phyloP scores from a whole-genome alignment of 768 basidiomycete genomes.

The Phylloporus arenicola region DNA sequence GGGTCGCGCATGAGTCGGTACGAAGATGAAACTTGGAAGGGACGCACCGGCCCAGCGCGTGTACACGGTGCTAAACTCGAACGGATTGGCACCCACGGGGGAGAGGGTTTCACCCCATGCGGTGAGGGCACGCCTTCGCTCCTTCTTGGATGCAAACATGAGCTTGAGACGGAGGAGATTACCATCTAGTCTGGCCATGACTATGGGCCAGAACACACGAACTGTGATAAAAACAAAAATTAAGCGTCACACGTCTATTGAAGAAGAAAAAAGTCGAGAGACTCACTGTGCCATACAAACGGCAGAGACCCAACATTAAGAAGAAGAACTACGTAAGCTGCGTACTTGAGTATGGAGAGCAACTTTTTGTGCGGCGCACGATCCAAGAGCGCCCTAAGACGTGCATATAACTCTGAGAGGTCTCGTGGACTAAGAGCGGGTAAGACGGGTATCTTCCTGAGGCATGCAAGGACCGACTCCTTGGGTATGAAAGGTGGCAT shows the following conservation, averaged over 20 bases:
- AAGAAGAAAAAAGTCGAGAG: not conserved
- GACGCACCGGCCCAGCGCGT: constrained; percentile 50
- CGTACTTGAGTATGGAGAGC: constrained; percentile 16
- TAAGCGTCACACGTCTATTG: not conserved
- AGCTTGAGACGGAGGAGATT: constrained; percentile 32
- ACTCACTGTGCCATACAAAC: constrained; percentile 64
- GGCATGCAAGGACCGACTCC: not conserved
- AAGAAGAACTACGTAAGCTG: constrained; percentile 41
- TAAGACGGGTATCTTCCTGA: constrained; percentile 15
- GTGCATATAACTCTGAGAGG: constrained; percentile 1
- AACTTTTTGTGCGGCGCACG: constrained; percentile 2
- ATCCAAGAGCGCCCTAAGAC: constrained; percentile 2
- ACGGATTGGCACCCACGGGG: constrained; percentile 54
- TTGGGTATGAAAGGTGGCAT: constrained; percentile 11
- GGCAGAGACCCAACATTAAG: constrained; percentile 60
- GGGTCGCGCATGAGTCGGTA: not conserved
- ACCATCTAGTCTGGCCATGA: constrained; percentile 32
- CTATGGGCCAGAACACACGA: constrained; percentile 49
- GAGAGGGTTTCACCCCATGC: constrained; percentile 45
- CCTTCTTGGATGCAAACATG: constrained; percentile 33
- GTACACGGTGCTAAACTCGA: constrained; percentile 39
- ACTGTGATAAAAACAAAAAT: no score
- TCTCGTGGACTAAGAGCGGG: not conserved
- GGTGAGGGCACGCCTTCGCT: constrained; percentile 31
- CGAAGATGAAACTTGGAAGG: not conserved